phyloP scores from a whole-genome alignment of 768 basidiomycete species.

The Leccinum broughii region DNA sequence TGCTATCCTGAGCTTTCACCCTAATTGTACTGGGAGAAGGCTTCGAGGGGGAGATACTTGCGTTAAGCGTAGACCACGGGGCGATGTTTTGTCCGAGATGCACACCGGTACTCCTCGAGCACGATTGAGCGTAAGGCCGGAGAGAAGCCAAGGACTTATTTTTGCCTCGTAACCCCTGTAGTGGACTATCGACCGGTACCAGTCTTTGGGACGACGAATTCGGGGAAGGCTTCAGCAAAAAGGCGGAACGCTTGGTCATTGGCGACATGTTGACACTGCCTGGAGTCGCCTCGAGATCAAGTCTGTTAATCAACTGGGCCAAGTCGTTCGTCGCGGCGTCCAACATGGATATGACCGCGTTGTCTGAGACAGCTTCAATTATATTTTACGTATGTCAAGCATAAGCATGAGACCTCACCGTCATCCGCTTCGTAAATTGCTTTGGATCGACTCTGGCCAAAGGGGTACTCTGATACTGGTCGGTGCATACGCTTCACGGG shows the following conservation, averaged over 20 bases:
- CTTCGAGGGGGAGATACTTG: constrained; percentile 40
- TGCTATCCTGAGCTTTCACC: constrained; percentile 29
- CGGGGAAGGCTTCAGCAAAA: constrained; percentile 15
- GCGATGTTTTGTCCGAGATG: constrained; percentile 58
- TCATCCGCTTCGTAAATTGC: constrained; percentile 53
- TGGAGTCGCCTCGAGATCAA: constrained; percentile 82
- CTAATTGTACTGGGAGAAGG: constrained; percentile 22
- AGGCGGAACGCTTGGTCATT: constrained; percentile 29
- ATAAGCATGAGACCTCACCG: constrained; percentile 19
- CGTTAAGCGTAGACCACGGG: constrained; percentile 57
- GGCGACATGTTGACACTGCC: constrained; percentile 51
- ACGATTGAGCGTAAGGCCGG: constrained; percentile 47
- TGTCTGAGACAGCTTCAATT: constrained; percentile 17
- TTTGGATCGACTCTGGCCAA: constrained; percentile 48
- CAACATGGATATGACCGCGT: constrained; percentile 66
- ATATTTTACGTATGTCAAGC: background rate
- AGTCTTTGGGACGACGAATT: constrained; percentile 37
- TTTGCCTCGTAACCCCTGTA: constrained; percentile 36
- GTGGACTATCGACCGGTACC: constrained; percentile 36
- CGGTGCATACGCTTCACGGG: constrained; percentile 48
- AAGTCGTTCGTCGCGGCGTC: constrained; percentile 81
- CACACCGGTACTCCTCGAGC: constrained; percentile 20
- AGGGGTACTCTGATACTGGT: constrained; percentile 65
- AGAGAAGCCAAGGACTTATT: constrained; percentile 48
- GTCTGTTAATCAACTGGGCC: constrained; percentile 71